A percentile compares a stretch with the other conserved stretches of the same genome.
These are phyloP conservation scores for Teratosphaeria pseudoeucalypti DNA, from an alignment of 2,329 filamentous ascomycete species.

Conservation along the genomic window DNA sequence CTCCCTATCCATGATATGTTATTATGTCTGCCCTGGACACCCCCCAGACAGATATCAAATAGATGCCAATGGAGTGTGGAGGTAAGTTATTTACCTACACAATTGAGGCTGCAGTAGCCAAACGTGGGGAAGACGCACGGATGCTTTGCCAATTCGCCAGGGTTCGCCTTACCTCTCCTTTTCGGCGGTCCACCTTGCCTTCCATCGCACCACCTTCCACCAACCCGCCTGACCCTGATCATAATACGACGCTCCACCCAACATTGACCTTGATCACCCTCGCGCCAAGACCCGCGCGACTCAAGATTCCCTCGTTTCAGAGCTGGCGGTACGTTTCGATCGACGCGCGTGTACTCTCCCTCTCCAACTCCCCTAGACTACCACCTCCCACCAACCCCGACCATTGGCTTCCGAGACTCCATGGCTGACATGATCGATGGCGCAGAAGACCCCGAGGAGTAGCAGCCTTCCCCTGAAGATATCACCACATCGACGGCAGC, in stretches of 20 bases:
- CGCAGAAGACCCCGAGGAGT: not conserved
- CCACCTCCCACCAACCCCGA: not conserved
- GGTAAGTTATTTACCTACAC: too few species aligned
- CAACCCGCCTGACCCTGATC: not conserved
- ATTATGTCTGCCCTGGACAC: not conserved
- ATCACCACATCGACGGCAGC: not conserved
- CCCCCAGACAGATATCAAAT: too few species aligned
- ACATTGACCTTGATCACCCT: not conserved
- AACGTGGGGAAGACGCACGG: not conserved
- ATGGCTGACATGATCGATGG: constrained; percentile 1
- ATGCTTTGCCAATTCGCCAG: not conserved
- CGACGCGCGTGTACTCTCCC: not conserved
- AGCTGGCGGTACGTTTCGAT: not conserved
- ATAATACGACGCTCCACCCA: not conserved
- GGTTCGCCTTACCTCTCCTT: not conserved
- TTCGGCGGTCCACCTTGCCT: not conserved
- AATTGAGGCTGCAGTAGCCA: not conserved
- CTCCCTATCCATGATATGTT: too few species aligned
- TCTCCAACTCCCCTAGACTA: not conserved
- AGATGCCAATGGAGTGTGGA: too few species aligned
- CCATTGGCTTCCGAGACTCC: not conserved
- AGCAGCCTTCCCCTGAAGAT: not conserved
- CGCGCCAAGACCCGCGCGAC: not conserved
- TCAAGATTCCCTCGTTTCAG: not conserved
- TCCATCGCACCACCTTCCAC: not conserved